Evolutionary conservation across 2,329 filamentous ascomycete species (phyloP), one percentile per base, ranked within the genome.

Genomic region (Alternaria rosae): DNA sequence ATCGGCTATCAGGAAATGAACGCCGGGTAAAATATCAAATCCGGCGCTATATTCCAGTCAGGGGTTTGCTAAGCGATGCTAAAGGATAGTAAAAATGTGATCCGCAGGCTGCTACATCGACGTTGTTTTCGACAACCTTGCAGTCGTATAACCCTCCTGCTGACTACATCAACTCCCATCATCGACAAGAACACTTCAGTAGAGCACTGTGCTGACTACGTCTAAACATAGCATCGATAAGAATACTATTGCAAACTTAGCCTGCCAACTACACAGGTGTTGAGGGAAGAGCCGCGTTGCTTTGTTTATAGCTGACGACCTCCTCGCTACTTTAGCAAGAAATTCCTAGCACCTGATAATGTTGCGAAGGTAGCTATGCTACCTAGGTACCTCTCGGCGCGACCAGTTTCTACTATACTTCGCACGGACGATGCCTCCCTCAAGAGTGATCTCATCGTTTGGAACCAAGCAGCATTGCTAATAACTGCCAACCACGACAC

Each of bases 391-490:
- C 35, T 11, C 35, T 0, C 2, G 35, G 0, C 17, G 5, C 17
- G 3, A 38, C 0, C 1, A 11, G n/a, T n/a, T 38, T 38, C 4
- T 38, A 1, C 8, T 17, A 11, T 5, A 0, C 35, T 38, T 17
- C n/a, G 35, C 35, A 38, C 2, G 35, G 8, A 38, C n/a, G 2
- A 17, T 6, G 35, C 0, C n/a, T 17, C 8, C 8, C n/a, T 38
- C n/a, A 6, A 10, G 35, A 38, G 3, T 17, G 5, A 38, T 6
- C 1, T 0, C 9, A 1, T 17, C 1, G 9, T 2, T 38, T 5
- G 1, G 35, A 38, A 17, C 8, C 9, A 11, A 38, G 9, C n/a
- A 6, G 35, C 4, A 2, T 38, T 38, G 8, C n/a, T 11, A 0
- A 1, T n/a, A 38, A n/a, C 35, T 38, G 5, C 5, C 15, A 3